Evolutionary conservation across 768 basidiomycete species (phyloP), one percentile per base, ranked within the genome.

Genomic region (Tubosaeta sp.): DNA sequence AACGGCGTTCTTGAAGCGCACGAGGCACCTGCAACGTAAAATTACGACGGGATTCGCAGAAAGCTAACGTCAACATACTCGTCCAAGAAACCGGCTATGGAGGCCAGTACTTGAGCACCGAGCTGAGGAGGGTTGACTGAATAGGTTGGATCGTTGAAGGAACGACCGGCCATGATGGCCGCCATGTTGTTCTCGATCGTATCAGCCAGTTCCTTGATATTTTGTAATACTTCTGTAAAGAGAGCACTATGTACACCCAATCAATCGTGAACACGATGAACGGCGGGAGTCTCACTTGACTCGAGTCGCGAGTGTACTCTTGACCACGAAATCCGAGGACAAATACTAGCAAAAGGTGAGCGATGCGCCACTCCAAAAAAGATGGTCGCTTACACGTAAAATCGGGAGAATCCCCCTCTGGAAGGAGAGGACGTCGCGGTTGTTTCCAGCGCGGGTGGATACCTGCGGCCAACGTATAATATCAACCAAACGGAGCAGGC

Each of bases 1-100:
- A 10, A 79, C 65, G 0, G 77, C 76, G 41, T 80, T 76, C 63
- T 84, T 83, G 68, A 84, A 85, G 3, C 83, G 81, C 5, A 72
- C 73, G 7, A 85, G 59, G 46, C 72, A 81, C 55, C 84, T 85
- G 31, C 1, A 25, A 27, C n/a, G 12, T 12, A 12, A 35, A 5
- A 11, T 62, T 14, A 52, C 25, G 25, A 48, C 16, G 44, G 61
- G n/a, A 48, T 67, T 60, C 62, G 50, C 9, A 54, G 46, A 62
- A 29, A 46, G 16, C 60, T 27, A 25, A 43, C 3, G 14, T 26
- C 1, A 10, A n/a, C 77, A 8, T 57, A 85, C 84, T 84, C 79
- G 35, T 75, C 73, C 43, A 84, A 66, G 11, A 83, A 66, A 4
- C 67, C 73, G 4, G 74, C 63, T 2, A 85, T 67, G 0, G 79